Evolutionary conservation across 805 yeast genomes (phyloP).

Genomic region (Pichia californica): DNA sequence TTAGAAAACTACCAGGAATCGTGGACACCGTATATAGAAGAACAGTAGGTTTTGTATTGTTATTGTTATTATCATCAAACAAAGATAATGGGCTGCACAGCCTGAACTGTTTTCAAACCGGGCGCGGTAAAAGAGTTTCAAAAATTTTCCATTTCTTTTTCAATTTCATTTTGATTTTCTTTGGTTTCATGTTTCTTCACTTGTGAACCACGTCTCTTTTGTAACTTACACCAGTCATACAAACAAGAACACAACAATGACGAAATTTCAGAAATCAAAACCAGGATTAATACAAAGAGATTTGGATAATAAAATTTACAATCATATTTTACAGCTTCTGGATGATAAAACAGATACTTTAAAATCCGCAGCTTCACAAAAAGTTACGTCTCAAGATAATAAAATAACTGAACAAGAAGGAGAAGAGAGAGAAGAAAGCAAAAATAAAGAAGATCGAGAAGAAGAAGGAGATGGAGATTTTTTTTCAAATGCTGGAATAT

Average conservation of each 20-base stretch:
- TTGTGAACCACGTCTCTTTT: too few relatives aligned
- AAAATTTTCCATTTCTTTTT: background rate
- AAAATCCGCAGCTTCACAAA: slow-evolving; percentile 13
- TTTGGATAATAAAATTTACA: slow-evolving; percentile 52
- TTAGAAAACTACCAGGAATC: background rate
- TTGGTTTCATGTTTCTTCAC: too few relatives aligned
- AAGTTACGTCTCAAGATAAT: too few relatives aligned
- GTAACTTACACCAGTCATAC: too few relatives aligned
- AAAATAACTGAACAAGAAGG: too few relatives aligned
- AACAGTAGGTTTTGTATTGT: too few relatives aligned
- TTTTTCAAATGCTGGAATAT: background rate
- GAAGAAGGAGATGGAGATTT: background rate
- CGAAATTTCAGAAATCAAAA: slow-evolving; percentile 9
- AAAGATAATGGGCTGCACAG: too few relatives aligned
- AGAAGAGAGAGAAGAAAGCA: background rate
- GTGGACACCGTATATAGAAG: background rate
- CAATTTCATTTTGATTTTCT: background rate
- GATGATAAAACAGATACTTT: slow-evolving; percentile 52
- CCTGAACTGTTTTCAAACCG: background rate
- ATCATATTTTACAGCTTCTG: slow-evolving; percentile 47
- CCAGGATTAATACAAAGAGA: slow-evolving; percentile 25
- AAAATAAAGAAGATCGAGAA: too few relatives aligned
- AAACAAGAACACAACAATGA: too few relatives aligned
- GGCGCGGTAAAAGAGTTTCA: slow-evolving; percentile 3
- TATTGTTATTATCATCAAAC: too few relatives aligned